These are phyloP conservation scores for Metarhizium sp. DNA, from an alignment of 2,329 filamentous ascomycete genomes.

Conservation along the genomic window DNA sequence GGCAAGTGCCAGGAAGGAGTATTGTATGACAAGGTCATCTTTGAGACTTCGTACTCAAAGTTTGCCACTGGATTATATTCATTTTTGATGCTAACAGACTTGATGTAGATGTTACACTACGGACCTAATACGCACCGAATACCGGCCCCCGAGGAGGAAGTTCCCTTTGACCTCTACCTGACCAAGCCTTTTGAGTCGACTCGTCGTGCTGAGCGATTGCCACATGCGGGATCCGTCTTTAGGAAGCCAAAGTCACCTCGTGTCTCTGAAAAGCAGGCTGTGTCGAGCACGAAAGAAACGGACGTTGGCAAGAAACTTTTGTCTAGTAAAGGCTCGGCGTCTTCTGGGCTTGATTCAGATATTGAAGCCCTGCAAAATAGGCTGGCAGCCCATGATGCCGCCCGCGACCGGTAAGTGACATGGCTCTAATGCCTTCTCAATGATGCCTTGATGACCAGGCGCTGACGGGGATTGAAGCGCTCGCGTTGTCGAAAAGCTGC, in stretches of 20 bases:
- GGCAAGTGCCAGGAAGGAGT: not conserved
- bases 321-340: conserved; percentile 24
- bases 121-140: conserved; percentile 41
- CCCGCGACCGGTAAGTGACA: conserved; percentile 24
- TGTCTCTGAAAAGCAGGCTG: conserved; percentile 11
- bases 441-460: conserved; percentile 7
- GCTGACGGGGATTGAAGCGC: conserved; percentile 21
- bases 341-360: conserved; percentile 37
- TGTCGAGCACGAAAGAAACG: conserved; percentile 21
- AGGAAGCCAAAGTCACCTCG: conserved; percentile 24
- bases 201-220: conserved; percentile 36
- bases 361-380: conserved; percentile 38
- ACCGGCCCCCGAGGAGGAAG: conserved; percentile 31
- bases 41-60: conserved; percentile 1
- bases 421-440: conserved; percentile 2
- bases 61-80: conserved; percentile 7
- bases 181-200: conserved; percentile 40
- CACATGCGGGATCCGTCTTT: conserved; percentile 43
- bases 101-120: conserved; percentile 41
- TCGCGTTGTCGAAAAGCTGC: conserved; percentile 25
- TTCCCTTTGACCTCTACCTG: conserved; percentile 47
- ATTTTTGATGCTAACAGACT: not conserved
- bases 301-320: conserved; percentile 21
- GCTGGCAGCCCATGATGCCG: conserved; percentile 25
- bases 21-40: not conserved